Evolutionary conservation across 495 filamentous ascomycete species (phyloP).

Genomic region (Penicillium dipodomyicola): DNA sequence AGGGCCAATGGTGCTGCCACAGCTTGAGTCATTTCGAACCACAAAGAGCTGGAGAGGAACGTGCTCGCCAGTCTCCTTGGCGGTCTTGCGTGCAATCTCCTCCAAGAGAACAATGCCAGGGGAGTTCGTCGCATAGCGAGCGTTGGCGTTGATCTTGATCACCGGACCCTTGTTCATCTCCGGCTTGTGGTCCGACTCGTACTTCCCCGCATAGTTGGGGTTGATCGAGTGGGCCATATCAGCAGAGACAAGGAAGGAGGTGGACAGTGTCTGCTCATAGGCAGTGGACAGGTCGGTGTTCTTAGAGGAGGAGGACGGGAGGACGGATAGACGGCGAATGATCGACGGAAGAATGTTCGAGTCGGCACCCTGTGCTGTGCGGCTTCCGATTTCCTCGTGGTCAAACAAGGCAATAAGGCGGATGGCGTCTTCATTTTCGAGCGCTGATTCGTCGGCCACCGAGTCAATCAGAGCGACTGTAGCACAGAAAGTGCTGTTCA

Average conservation of each 20-base stretch:
- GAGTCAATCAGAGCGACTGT: conserved; percentile 79
- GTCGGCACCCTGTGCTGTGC: conserved; percentile 87
- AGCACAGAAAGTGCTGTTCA: conserved; percentile 91
- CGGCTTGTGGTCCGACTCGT: conserved; percentile 85
- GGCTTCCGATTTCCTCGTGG: conserved; percentile 95
- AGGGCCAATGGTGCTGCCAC: conserved; percentile 94
- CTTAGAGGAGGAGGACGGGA: conserved; percentile 54
- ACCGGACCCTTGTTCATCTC: conserved; percentile 96
- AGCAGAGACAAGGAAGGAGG: conserved; percentile 92
- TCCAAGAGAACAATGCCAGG: conserved; percentile 91
- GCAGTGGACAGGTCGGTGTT: conserved; percentile 64
- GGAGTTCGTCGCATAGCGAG: conserved; percentile 91
- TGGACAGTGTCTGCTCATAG: conserved; percentile 87
- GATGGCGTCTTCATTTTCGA: conserved; percentile 76
- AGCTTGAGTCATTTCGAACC: conserved; percentile 90
- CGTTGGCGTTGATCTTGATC: conserved; percentile 97
- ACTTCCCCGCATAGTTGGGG: conserved; percentile 89
- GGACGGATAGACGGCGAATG: conserved; percentile 78
- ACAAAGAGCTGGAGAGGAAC: conserved; percentile 95
- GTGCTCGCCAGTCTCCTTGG: conserved; percentile 44
- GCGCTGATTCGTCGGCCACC: conserved; percentile 53
- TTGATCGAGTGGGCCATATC: conserved; percentile 97
- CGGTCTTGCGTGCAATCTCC: conserved; percentile 71
- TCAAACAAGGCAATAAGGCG: conserved; percentile 91
- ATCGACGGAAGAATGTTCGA: conserved; percentile 89